Percentiles rank a stretch among this genome's conserved stretches.
Evolutionary conservation across 768 basidiomycete species (phyloP).

Genomic region (Saitozyma sp.): DNA sequence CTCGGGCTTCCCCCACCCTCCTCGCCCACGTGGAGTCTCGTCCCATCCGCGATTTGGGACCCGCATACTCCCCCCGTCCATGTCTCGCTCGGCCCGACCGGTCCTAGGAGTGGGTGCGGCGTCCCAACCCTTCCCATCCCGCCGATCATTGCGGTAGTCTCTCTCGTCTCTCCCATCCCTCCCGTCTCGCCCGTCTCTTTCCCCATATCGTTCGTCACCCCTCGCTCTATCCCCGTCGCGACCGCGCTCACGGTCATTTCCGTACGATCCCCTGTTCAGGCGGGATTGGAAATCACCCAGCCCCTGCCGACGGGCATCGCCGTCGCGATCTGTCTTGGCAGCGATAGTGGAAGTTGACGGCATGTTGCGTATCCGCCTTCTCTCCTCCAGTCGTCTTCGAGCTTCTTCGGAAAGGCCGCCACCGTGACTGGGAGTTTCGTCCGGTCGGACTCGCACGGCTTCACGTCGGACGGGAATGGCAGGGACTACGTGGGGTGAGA

Average conservation of each 20-base stretch:
- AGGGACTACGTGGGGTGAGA: constrained; percentile 62
- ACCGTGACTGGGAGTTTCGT: constrained; percentile 91
- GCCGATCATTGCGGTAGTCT: constrained; percentile 10
- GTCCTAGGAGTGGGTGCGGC: constrained; percentile 50
- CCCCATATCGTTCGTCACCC: constrained; percentile 58
- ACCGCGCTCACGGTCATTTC: constrained; percentile 20
- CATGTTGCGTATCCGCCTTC: constrained; percentile 68
- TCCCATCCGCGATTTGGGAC: constrained; percentile 94
- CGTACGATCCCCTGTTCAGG: constrained; percentile 70
- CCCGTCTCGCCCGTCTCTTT: constrained; percentile 57
- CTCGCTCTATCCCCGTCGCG: constrained; percentile 54
- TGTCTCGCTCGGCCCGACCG: constrained; percentile 27
- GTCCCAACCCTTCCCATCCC: constrained; percentile 43
- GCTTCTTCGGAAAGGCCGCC: constrained; percentile 81
- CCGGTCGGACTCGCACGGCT: constrained; percentile 71
- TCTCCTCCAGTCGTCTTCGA: constrained; percentile 70
- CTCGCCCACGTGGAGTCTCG: constrained; percentile 73
- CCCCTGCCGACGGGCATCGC: constrained; percentile 57
- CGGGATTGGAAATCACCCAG: constrained; percentile 90
- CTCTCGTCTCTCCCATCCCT: constrained; percentile 56
- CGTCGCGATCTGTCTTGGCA: constrained; percentile 18
- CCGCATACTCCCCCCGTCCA: constrained; percentile 68
- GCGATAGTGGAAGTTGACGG: constrained; percentile 51
- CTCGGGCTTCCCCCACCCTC: constrained; percentile 63
- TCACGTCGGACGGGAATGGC: constrained; percentile 63